phyloP scores from a whole-genome alignment of 1,284 basidiomycete species.

The Mycosarcoma maydis region DNA sequence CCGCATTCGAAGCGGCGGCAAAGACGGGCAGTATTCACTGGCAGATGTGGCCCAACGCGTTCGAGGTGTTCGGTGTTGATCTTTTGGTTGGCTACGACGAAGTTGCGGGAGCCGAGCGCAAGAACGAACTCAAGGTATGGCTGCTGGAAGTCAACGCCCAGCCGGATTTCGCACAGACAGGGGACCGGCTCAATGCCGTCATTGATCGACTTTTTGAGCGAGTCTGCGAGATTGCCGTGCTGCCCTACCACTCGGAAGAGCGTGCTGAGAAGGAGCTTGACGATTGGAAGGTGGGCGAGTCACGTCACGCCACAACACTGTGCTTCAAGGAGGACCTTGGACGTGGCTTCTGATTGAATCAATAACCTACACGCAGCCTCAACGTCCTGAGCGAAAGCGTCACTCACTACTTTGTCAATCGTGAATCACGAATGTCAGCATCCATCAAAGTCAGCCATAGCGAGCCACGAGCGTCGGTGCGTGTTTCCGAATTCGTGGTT shows the following conservation, averaged over 20 bases:
- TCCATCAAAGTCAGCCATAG: too few relatives aligned
- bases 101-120: slow-evolving; percentile 1
- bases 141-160: slow-evolving; percentile 93
- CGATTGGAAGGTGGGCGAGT: slow-evolving; percentile 49
- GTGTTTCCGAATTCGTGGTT: background rate
- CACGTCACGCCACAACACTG: slow-evolving; percentile 40
- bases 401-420: too few relatives aligned
- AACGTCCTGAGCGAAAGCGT: too few relatives aligned
- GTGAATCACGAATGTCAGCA: too few relatives aligned
- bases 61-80: slow-evolving; percentile 93
- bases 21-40: slow-evolving; percentile 83
- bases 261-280: background rate
- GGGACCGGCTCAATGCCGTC: slow-evolving; percentile 81
- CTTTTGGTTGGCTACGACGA: slow-evolving; percentile 76
- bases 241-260: slow-evolving; percentile 36
- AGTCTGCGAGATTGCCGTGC: slow-evolving; percentile 53
- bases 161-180: slow-evolving; percentile 93
- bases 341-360: slow-evolving; percentile 29
- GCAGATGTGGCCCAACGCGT: slow-evolving; percentile 87
- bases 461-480: too few relatives aligned
- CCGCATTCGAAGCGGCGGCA: slow-evolving; percentile 85
- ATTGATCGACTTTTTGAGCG: slow-evolving; percentile 78
- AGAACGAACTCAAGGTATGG: slow-evolving; percentile 72
- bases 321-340: slow-evolving; percentile 53
- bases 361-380: background rate